phyloP scores from a whole-genome alignment of 129 eudicot species.

The Cynara cardunculus region DNA sequence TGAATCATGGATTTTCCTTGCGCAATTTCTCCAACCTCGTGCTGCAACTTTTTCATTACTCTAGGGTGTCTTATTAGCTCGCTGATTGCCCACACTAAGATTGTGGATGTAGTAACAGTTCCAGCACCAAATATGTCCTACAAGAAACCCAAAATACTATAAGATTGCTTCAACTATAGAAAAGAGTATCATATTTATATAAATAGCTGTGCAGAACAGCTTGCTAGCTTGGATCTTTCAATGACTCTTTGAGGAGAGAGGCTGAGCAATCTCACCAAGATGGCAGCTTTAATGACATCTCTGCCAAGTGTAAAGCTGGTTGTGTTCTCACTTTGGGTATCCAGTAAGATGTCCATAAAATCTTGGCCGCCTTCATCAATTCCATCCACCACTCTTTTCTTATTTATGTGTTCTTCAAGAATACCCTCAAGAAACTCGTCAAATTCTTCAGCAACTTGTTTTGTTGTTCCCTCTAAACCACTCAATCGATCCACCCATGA shows the following conservation, averaged over 20 bases:
- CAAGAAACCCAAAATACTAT: not conserved
- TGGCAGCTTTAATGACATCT: conserved; percentile 6
- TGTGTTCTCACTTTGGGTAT: conserved; percentile 10
- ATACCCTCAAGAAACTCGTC: conserved; percentile 25
- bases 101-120: conserved; percentile 23
- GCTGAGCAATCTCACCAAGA: conserved; percentile 11
- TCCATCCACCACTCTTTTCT: not conserved
- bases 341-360: conserved; percentile 6
- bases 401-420: conserved; percentile 11
- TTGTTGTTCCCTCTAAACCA: conserved; percentile 24
- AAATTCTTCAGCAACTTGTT: not conserved
- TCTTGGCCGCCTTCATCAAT: conserved; percentile 10
- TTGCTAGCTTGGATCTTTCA: not conserved
- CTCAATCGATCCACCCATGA: conserved; percentile 19
- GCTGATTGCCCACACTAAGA: not conserved
- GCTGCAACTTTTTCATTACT: not conserved
- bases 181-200: not conserved
- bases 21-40: not conserved
- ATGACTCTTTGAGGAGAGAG: not conserved
- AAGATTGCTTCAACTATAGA: not conserved
- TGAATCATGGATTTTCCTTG: not conserved
- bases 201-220: not conserved
- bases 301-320: not conserved
- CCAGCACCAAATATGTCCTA: conserved; percentile 34
- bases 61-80: not conserved